Percentiles rank a stretch among this genome's conserved stretches.
Evolutionary conservation across 2,329 filamentous ascomycete genomes (phyloP).

Genomic region (Aspergillus carbonarius): DNA sequence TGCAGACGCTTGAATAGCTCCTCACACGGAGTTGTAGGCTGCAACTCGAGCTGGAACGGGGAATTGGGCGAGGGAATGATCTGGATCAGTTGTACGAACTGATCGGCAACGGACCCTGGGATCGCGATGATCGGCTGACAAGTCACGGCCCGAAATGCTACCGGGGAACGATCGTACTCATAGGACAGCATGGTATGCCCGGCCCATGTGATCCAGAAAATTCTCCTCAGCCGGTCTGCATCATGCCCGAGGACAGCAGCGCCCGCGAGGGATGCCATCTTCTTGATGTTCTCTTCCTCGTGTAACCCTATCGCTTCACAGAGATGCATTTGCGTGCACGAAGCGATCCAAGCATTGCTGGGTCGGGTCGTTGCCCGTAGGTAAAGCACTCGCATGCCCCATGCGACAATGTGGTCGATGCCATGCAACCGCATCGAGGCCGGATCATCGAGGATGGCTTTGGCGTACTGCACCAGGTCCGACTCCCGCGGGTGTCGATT

Average conservation of each 20-base stretch:
- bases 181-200: slow-evolving; percentile 34
- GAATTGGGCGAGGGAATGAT: slow-evolving; percentile 29
- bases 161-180: slow-evolving; percentile 32
- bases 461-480: slow-evolving; percentile 32
- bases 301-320: slow-evolving; percentile 30
- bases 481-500: slow-evolving; percentile 25
- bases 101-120: slow-evolving; percentile 25
- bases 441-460: slow-evolving; percentile 33
- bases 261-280: slow-evolving; percentile 25
- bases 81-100: slow-evolving; percentile 29
- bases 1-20: slow-evolving; percentile 28
- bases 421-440: slow-evolving; percentile 25
- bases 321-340: slow-evolving; percentile 32
- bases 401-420: slow-evolving; percentile 31
- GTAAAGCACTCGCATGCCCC: slow-evolving; percentile 31
- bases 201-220: slow-evolving; percentile 37
- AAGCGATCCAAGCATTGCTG: slow-evolving; percentile 33
- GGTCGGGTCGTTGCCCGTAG: slow-evolving; percentile 33
- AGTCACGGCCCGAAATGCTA: slow-evolving; percentile 25
- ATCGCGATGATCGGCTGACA: slow-evolving; percentile 22
- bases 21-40: slow-evolving; percentile 15
- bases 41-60: slow-evolving; percentile 20
- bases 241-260: slow-evolving; percentile 27
- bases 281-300: slow-evolving; percentile 29
- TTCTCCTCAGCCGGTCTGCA: slow-evolving; percentile 30